Evolutionary conservation across 2,329 filamentous ascomycete species (phyloP).

Genomic region (Calonectria naviculata): DNA sequence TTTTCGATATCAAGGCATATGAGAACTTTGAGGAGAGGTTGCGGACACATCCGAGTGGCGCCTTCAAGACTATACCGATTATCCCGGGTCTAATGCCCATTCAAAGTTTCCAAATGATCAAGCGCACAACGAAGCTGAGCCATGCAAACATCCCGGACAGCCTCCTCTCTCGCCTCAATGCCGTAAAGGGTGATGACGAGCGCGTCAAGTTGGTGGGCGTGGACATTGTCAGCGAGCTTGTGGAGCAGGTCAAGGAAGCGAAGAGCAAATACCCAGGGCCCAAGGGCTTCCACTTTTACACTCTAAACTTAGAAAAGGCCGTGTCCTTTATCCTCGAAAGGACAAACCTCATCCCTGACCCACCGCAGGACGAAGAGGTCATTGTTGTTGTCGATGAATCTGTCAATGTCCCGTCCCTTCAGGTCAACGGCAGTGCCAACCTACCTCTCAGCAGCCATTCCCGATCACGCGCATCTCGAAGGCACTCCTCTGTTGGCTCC

Average conservation of each 20-base stretch:
- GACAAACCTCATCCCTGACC: conserved; percentile 81
- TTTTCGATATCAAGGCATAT: conserved; percentile 91
- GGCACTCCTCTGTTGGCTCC: conserved; percentile 83
- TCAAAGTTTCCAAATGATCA: conserved; percentile 96
- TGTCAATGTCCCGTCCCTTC: conserved; percentile 41
- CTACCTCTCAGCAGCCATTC: conserved; percentile 46
- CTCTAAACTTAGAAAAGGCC: conserved; percentile 94
- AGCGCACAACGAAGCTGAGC: conserved; percentile 92
- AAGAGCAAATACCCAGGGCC: conserved; percentile 68
- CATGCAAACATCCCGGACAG: conserved; percentile 83
- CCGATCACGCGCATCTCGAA: conserved; percentile 58
- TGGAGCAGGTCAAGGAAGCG: conserved; percentile 79
- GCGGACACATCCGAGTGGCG: conserved; percentile 83
- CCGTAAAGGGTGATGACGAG: conserved; percentile 82
- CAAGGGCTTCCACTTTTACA: conserved; percentile 96
- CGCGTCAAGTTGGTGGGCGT: conserved; percentile 84
- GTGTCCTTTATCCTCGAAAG: conserved; percentile 93
- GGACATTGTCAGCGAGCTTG: conserved; percentile 85
- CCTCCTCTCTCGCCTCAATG: conserved; percentile 77
- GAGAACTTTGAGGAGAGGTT: conserved; percentile 81
- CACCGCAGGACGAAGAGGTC: conserved; percentile 63
- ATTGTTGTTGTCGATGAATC: conserved; percentile 57
- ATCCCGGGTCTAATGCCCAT: conserved; percentile 98
- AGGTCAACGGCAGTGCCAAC: conserved; percentile 61
- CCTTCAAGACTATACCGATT: conserved; percentile 88